Percentiles rank a stretch among this genome's conserved stretches.
These are phyloP conservation scores for Starmerella stellata DNA, from an alignment of 805 yeast species.

Conservation along the genomic window DNA sequence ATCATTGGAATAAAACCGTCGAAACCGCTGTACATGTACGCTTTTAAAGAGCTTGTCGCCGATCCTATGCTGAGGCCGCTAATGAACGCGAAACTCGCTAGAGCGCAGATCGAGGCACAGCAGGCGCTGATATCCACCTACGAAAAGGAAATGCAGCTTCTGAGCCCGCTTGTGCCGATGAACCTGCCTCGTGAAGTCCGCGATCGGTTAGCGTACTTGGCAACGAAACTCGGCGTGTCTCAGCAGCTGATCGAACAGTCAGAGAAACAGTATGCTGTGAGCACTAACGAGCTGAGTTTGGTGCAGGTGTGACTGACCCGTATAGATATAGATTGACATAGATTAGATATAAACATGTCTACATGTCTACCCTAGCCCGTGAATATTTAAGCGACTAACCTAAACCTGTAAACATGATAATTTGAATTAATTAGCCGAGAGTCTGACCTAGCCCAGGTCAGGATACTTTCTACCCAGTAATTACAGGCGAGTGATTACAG, in stretches of 20 bases:
- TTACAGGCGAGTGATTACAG: too few relatives aligned
- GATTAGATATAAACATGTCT: too few relatives aligned
- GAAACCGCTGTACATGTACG: constrained; percentile 66
- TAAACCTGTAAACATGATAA: too few relatives aligned
- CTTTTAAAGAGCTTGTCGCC: constrained; percentile 46
- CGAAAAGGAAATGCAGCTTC: constrained; percentile 40
- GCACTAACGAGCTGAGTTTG: too few relatives aligned
- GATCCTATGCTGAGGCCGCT: constrained; percentile 40
- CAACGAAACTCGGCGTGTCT: constrained; percentile 45
- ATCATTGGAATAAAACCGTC: constrained; percentile 52
- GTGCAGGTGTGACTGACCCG: too few relatives aligned
- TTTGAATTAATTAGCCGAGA: too few relatives aligned
- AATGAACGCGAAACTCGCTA: constrained; percentile 46
- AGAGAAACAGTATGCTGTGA: too few relatives aligned
- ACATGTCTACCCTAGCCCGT: too few relatives aligned
- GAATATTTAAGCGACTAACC: too few relatives aligned
- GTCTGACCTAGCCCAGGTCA: too few relatives aligned
- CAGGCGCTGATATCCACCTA: constrained; percentile 40
- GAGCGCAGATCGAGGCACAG: constrained; percentile 39
- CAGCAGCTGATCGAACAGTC: constrained; percentile 17
- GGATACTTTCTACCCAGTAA: too few relatives aligned
- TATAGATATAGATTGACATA: too few relatives aligned
- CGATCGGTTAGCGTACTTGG: constrained; percentile 46
- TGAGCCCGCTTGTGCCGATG: constrained; percentile 33
- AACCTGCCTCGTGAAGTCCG: constrained; percentile 36